Evolutionary conservation across 257 asterid genomes (phyloP), one percentile per base, ranked within the genome.

Genomic region (Hygrophila difformis): DNA sequence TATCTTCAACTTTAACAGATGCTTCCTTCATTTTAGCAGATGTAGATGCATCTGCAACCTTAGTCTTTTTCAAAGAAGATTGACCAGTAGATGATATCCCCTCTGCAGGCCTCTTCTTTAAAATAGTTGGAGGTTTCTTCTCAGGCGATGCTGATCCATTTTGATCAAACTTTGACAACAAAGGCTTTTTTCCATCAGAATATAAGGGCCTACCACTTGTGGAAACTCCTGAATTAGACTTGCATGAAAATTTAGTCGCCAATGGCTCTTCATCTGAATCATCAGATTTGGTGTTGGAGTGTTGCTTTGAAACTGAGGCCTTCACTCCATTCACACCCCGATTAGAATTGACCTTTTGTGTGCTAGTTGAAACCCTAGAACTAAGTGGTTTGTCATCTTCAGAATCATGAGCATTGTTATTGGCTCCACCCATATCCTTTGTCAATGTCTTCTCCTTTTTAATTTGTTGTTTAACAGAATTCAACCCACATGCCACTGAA

Each of bases 301-400:
- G 60, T 47, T 62, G 68, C 62, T 10, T 33, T 3, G 37, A 33
- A 9, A 12, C 12, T 33, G 82, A 67, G 57, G 63, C 57, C 58
- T 56, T 54, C 20, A 65, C 57, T 23, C 70, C 72, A 65, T 65
- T 79, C 39, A 56, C 52, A 55, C 50, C 55, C 17, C 60, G 62
- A 54, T 36, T 53, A 47, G 82, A 53, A 44, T 52, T 79, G 53
- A 34, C 70, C 37, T 5, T 33, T 4, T 9, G 12, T 12, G 2
- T 4, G 12, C 37, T 9, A 55, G 64, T 41, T 1, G 66, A 19
- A 34, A 64, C 47, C 70, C 85, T 76, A 42, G 71, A 51, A 49
- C 71, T 70, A 57, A 91, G 81, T 40, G 97, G 99, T 53, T 78
- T 81, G n/a, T 74, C 93, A 66, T 86, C 99, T 44, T 87, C 99